A percentile compares a stretch with the other conserved stretches of the same genome.
These are phyloP conservation scores for Phytophthora fragariae DNA, from an alignment of 352 stramenopile species.

Conservation along the genomic window DNA sequence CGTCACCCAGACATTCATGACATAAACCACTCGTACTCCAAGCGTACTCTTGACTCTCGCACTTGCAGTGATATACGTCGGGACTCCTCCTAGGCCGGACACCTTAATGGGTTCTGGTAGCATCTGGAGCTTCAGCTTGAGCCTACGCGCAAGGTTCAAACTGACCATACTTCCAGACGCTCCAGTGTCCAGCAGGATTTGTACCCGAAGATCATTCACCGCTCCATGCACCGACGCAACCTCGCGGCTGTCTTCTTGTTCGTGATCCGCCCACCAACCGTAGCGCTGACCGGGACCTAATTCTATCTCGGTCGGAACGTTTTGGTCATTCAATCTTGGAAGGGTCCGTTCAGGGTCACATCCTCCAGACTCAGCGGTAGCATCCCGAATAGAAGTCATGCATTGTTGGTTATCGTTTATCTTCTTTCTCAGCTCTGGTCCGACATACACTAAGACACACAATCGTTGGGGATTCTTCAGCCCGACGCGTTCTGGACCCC, in stretches of 20 bases:
- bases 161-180: conserved; percentile 4
- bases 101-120: not conserved
- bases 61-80: conserved; percentile 1
- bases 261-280: conserved; percentile 2
- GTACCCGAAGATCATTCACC: not conserved
- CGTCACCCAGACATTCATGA: conserved; percentile 13
- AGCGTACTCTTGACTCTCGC: not conserved
- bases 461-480: too few relatives aligned
- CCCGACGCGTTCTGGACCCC: too few relatives aligned
- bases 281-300: not conserved
- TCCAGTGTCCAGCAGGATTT: not conserved
- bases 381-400: conserved; percentile 1
- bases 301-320: not conserved
- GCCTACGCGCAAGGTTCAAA: conserved; percentile 7
- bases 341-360: not conserved
- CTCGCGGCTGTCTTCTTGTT: not conserved
- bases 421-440: too few relatives aligned
- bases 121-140: conserved; percentile 3
- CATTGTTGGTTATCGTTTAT: conserved; percentile 24
- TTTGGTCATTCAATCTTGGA: not conserved
- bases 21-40: not conserved
- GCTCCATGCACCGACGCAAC: not conserved
- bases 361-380: conserved; percentile 4
- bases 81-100: not conserved
- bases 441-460: too few relatives aligned